Percentiles rank a stretch among this genome's conserved stretches.
phyloP scores from a whole-genome alignment of 2,329 filamentous ascomycete genomes.

The Teratosphaeria epicoccoides region DNA sequence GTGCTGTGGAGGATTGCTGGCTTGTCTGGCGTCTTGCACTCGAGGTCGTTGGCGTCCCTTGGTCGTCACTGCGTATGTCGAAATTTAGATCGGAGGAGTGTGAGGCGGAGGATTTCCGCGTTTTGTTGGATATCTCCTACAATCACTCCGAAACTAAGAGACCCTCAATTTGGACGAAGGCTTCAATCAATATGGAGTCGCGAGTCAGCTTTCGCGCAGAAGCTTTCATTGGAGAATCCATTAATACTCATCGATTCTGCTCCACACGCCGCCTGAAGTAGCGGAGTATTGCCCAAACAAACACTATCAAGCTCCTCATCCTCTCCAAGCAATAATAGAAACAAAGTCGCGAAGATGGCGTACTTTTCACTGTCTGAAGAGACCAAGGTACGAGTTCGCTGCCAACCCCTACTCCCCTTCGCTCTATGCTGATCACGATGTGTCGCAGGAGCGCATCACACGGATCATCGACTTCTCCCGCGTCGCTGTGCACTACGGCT shows the following conservation, averaged over 20 bases:
- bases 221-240: too few species aligned
- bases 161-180: too few species aligned
- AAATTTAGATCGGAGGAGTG: neutral
- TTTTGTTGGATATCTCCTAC: too few species aligned
- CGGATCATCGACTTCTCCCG: conserved; percentile 92
- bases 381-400: conserved; percentile 60
- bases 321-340: neutral
- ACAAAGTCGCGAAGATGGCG: conserved; percentile 13
- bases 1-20: too few species aligned
- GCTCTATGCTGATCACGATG: conserved; percentile 17
- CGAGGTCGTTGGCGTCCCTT: neutral
- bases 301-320: neutral
- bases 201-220: too few species aligned
- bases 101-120: neutral
- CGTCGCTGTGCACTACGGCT: conserved; percentile 94
- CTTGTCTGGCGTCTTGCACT: too few species aligned
- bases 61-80: too few species aligned
- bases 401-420: neutral
- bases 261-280: too few species aligned
- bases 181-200: too few species aligned
- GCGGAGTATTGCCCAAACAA: neutral
- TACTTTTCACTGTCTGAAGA: conserved; percentile 72
- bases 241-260: too few species aligned
- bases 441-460: conserved; percentile 78
- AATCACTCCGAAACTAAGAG: too few species aligned